phyloP scores from a whole-genome alignment of 2,329 filamentous ascomycete species.

The Cercospora nicotianae region DNA sequence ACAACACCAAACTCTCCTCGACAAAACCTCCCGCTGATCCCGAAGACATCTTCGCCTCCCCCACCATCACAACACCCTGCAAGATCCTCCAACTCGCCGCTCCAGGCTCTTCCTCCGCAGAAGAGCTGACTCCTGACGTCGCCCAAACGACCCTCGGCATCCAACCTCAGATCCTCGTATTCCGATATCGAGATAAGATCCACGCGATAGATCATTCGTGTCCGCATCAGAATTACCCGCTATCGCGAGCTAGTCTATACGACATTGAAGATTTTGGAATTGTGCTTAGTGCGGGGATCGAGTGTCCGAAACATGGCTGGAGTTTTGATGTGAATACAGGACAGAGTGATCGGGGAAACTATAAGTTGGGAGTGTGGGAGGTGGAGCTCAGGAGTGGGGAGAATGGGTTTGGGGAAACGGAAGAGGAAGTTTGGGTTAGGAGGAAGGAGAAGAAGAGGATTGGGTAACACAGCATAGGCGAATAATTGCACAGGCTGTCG shows the following conservation, averaged over 20 bases:
- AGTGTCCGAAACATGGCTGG: slow-evolving; percentile 70
- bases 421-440: slow-evolving; percentile 38
- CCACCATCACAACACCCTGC: slow-evolving; percentile 43
- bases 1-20: slow-evolving; percentile 42
- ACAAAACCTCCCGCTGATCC: slow-evolving; percentile 27
- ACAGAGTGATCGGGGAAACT: slow-evolving; percentile 60
- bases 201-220: slow-evolving; percentile 72
- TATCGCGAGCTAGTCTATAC: slow-evolving; percentile 63
- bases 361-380: slow-evolving; percentile 65
- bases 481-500: not conserved
- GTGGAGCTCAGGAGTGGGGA: slow-evolving; percentile 49
- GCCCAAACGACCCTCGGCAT: slow-evolving; percentile 37
- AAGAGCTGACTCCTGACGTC: slow-evolving; percentile 45
- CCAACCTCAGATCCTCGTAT: slow-evolving; percentile 64
- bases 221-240: slow-evolving; percentile 66
- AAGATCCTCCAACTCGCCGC: slow-evolving; percentile 52
- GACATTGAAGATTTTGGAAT: slow-evolving; percentile 74
- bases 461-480: slow-evolving; percentile 8
- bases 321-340: slow-evolving; percentile 69
- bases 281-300: slow-evolving; percentile 61
- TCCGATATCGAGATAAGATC: slow-evolving; percentile 63
- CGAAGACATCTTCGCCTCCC: slow-evolving; percentile 5
- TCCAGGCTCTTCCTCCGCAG: slow-evolving; percentile 12
- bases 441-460: slow-evolving; percentile 36
- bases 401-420: slow-evolving; percentile 24